Percentiles rank a stretch among this genome's conserved stretches.
phyloP scores from a whole-genome alignment of 306 rosid genomes.

The Trifolium dubium region DNA sequence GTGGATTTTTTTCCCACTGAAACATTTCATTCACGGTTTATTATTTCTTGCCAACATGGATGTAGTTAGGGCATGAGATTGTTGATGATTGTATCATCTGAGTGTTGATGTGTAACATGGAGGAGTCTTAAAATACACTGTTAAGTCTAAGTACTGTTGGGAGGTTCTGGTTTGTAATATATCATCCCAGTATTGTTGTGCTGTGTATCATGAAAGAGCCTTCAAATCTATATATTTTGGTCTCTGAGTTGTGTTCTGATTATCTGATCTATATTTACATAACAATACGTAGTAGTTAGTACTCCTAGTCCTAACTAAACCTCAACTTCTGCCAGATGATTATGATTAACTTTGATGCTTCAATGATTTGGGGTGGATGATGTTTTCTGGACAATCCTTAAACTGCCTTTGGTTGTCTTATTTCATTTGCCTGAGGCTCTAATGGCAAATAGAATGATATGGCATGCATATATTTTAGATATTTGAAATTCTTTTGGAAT shows the following conservation, averaged over 20 bases:
- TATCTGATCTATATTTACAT: neutral
- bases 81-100: conserved; percentile 12
- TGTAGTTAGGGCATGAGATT: conserved; percentile 22
- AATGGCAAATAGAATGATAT: neutral
- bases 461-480: too few species aligned
- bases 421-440: neutral
- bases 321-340: conserved; percentile 4
- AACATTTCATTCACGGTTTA: neutral
- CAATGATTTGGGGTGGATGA: neutral
- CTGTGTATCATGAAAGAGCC: neutral
- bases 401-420: neutral
- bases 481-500: too few species aligned
- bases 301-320: neutral
- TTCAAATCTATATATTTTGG: conserved; percentile 18
- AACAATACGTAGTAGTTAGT: neutral
- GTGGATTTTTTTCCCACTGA: conserved; percentile 19
- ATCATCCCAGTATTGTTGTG: neutral
- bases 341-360: conserved; percentile 17
- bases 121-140: conserved; percentile 9
- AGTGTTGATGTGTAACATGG: conserved; percentile 18
- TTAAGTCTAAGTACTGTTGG: neutral
- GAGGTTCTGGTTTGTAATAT: neutral
- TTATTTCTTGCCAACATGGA: conserved; percentile 23
- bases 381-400: neutral
- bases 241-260: conserved; percentile 12